Evolutionary conservation across 176 grass and related monocot genomes (phyloP).

Genomic region (Oryza nivara): DNA sequence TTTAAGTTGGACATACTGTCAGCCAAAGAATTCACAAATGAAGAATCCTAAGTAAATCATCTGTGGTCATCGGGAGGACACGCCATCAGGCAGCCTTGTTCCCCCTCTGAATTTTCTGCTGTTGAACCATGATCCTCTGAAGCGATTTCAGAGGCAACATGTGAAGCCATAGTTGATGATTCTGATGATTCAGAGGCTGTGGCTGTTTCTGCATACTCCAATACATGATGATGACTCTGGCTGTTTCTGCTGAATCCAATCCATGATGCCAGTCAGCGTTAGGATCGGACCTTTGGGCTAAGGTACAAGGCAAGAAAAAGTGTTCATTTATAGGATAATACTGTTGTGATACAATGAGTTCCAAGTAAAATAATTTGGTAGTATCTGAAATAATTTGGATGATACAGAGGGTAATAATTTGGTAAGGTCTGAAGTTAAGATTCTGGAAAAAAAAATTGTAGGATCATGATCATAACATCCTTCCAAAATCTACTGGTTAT

Average conservation of each 20-base stretch:
- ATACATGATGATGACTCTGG: conserved; percentile 72
- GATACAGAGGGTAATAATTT: too few species aligned
- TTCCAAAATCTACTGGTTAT: too few species aligned
- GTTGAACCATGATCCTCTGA: conserved; percentile 65
- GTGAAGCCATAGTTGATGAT: conserved; percentile 43
- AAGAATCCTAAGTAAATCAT: conserved; percentile 48
- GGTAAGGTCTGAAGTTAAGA: too few species aligned
- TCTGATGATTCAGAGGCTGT: conserved; percentile 57
- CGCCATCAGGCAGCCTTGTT: conserved; percentile 48
- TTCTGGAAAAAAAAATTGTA: too few species aligned
- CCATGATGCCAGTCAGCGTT: conserved; percentile 87
- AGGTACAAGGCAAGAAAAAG: background rate
- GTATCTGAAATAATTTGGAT: too few species aligned
- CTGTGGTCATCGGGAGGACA: conserved; percentile 46
- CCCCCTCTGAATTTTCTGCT: conserved; percentile 56
- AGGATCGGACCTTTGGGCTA: conserved; percentile 85
- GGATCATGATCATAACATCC: too few species aligned
- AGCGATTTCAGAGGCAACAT: conserved; percentile 54
- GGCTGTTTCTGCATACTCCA: conserved; percentile 71
- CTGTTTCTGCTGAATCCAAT: conserved; percentile 71
- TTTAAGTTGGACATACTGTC: conserved; percentile 44
- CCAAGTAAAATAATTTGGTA: background rate
- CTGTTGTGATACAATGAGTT: background rate
- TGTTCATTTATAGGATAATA: background rate
- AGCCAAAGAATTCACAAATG: conserved; percentile 26